Conservation (phyloP, 768 basidiomycete genomes). For the Termitomyces sp. region DNA sequence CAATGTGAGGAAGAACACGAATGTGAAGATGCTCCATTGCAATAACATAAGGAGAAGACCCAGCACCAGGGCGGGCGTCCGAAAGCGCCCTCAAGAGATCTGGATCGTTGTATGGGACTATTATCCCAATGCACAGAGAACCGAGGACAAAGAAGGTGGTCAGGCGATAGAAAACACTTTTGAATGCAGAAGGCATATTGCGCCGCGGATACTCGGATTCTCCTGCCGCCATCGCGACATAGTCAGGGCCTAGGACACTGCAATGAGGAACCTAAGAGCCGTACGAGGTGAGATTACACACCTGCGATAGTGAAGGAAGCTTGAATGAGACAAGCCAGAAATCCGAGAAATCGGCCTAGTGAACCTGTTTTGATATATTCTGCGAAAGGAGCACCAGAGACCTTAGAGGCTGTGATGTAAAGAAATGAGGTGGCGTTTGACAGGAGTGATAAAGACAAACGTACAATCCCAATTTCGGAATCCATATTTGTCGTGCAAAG, state of each 20-base stretch:
- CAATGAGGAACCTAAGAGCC: background rate
- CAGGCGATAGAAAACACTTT: constrained; percentile 77
- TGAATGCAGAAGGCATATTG: constrained; percentile 69
- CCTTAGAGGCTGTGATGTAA: constrained; percentile 36
- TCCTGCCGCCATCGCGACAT: constrained; percentile 60
- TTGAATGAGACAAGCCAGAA: constrained; percentile 59
- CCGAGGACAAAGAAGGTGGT: constrained; percentile 76
- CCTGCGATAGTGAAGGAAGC: constrained; percentile 63
- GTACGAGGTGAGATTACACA: constrained; percentile 18
- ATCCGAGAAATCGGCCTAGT: constrained; percentile 59
- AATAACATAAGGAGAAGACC: constrained; percentile 81
- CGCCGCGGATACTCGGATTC: constrained; percentile 70
- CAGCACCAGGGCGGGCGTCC: constrained; percentile 53
- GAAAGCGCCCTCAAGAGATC: constrained; percentile 49
- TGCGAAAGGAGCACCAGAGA: constrained; percentile 50
- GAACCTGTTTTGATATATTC: constrained; percentile 54
- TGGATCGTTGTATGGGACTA: constrained; percentile 72
- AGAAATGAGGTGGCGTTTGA: background rate
- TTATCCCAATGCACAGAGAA: constrained; percentile 68
- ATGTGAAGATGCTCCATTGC: constrained; percentile 72
- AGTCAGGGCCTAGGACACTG: constrained; percentile 38
- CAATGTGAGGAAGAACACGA: constrained; percentile 60
- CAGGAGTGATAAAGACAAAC: constrained; percentile 12
- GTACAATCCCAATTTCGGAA: constrained; percentile 52
- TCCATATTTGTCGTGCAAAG: constrained; percentile 49